Evolutionary conservation across 345 rosid species (phyloP).

Genomic region (Crucihimalaya himalaica): DNA sequence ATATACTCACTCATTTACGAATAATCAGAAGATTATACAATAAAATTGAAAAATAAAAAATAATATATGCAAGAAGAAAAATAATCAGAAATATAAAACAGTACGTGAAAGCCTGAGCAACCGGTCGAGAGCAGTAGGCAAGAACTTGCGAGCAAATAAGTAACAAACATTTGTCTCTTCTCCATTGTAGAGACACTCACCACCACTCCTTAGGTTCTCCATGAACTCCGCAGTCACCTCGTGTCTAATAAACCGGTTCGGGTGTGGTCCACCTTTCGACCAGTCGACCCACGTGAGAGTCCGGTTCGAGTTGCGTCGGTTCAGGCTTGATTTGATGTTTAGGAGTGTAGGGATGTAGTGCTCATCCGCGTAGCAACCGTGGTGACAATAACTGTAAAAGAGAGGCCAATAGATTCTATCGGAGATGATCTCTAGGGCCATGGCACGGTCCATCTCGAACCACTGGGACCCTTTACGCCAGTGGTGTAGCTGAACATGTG

Average conservation of each 20-base stretch:
- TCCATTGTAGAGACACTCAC: conserved; percentile 60
- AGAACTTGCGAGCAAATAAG: conserved; percentile 83
- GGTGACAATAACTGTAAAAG: conserved; percentile 57
- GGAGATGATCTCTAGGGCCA: conserved; percentile 60
- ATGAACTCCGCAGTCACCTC: conserved; percentile 58
- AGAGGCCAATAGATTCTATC: conserved; percentile 59
- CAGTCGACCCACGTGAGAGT: conserved; percentile 86
- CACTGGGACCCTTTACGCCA: conserved; percentile 97
- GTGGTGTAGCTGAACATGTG: conserved; percentile 47
- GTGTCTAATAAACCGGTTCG: conserved; percentile 46
- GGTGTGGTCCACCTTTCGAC: conserved; percentile 80
- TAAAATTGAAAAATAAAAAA: not conserved
- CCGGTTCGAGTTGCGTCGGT: conserved; percentile 56
- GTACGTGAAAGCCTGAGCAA: conserved; percentile 62
- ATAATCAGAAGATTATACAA: conserved; percentile 18
- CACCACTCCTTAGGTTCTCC: conserved; percentile 53
- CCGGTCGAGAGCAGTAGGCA: conserved; percentile 56
- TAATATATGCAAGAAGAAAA: not conserved
- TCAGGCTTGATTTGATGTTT: conserved; percentile 33
- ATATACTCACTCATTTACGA: not conserved
- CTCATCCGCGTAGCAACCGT: conserved; percentile 69
- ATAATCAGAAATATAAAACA: conserved; percentile 45
- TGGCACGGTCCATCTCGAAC: conserved; percentile 67
- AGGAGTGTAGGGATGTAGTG: conserved; percentile 81
- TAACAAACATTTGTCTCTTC: conserved; percentile 51